phyloP scores from a whole-genome alignment of 2,329 filamentous ascomycete species.

The Fusarium sp. region DNA sequence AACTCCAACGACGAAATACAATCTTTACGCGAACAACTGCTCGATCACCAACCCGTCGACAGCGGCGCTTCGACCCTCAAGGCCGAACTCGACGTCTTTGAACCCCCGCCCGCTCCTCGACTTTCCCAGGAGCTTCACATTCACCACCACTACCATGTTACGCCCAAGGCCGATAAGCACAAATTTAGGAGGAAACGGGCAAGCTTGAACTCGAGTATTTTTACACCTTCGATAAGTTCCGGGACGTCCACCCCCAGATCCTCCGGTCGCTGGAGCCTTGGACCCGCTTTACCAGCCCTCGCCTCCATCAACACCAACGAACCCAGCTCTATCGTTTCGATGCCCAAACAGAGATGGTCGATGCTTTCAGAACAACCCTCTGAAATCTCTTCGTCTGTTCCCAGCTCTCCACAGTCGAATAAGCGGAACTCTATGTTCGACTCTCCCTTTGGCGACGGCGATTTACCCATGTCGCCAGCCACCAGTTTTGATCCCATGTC shows the following conservation, averaged over 20 bases:
- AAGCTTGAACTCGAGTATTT: conserved; percentile 68
- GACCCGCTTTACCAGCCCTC: conserved; percentile 54
- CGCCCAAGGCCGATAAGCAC: conserved; percentile 68
- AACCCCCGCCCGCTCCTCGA: conserved; percentile 44
- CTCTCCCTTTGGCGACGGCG: conserved; percentile 66
- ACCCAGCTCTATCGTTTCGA: conserved; percentile 61
- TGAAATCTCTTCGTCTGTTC: conserved; percentile 79
- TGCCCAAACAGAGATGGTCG: conserved; percentile 70
- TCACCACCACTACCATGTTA: conserved; percentile 91
- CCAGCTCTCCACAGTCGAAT: conserved; percentile 83
- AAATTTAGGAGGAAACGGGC: conserved; percentile 79
- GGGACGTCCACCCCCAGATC: conserved; percentile 56
- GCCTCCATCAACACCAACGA: conserved; percentile 59
- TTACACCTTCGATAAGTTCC: conserved; percentile 64
- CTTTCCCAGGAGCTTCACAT: conserved; percentile 84
- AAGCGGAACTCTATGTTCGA: conserved; percentile 84
- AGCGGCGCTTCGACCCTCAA: conserved; percentile 68
- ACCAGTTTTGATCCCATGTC: conserved; percentile 78
- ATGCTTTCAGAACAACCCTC: conserved; percentile 60
- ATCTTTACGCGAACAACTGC: conserved; percentile 81
- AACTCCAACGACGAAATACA: conserved; percentile 96
- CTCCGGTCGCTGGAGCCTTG: conserved; percentile 53
- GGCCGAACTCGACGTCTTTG: conserved; percentile 73
- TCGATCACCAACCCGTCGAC: conserved; percentile 77
- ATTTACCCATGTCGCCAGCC: conserved; percentile 82